Conservation (phyloP, 177 flowering plant species). For the Tripterygium wilfordii region DNA sequence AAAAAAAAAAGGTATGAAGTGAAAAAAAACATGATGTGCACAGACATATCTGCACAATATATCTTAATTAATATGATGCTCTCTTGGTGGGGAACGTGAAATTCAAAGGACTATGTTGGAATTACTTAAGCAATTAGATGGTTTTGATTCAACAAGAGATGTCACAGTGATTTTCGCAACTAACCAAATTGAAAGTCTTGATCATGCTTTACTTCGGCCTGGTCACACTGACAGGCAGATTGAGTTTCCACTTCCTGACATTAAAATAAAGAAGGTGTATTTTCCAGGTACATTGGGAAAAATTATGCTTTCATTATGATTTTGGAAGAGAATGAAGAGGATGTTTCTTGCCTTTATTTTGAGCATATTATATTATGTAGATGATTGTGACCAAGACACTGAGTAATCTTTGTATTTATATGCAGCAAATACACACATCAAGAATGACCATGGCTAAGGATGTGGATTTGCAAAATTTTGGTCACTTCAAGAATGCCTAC, state of each 20-base stretch:
- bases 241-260: slow-evolving; percentile 48
- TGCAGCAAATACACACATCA: slow-evolving; percentile 51
- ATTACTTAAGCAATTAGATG: slow-evolving; percentile 45
- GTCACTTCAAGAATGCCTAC: too few relatives aligned
- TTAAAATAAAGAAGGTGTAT: slow-evolving; percentile 43
- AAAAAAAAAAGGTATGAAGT: slow-evolving; percentile 39
- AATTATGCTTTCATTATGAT: too few relatives aligned
- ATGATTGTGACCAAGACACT: too few relatives aligned
- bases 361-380: too few relatives aligned
- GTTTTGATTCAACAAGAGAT: slow-evolving; percentile 57
- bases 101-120: slow-evolving; percentile 55
- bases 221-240: slow-evolving; percentile 43
- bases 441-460: slow-evolving; percentile 65
- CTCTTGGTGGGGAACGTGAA: slow-evolving; percentile 55
- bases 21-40: not conserved
- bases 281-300: slow-evolving; percentile 32
- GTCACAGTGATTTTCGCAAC: slow-evolving; percentile 52
- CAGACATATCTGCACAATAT: not conserved
- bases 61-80: slow-evolving; percentile 34
- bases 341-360: too few relatives aligned
- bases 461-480: slow-evolving; percentile 64
- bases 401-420: not conserved
- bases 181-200: slow-evolving; percentile 41
- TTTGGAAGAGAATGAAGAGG: too few relatives aligned
- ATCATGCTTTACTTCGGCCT: slow-evolving; percentile 48